Percentiles rank a stretch among this genome's conserved stretches.
Evolutionary conservation across 306 rosid genomes (phyloP).

Genomic region (Quercus variabilis): DNA sequence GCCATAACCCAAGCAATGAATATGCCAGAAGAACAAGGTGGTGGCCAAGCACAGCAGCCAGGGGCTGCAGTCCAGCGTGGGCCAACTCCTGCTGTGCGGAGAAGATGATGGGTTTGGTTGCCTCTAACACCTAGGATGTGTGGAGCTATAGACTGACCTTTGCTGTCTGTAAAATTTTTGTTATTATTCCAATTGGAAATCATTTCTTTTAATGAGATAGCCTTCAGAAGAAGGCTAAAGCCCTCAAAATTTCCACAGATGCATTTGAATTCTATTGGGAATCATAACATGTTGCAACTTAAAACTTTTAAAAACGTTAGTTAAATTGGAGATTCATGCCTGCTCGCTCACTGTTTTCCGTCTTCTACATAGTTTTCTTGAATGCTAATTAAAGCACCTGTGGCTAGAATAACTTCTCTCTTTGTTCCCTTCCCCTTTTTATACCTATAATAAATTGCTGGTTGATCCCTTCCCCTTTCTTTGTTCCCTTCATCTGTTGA

Average conservation of each 20-base stretch:
- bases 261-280: not conserved
- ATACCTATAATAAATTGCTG: no score
- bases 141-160: constrained; percentile 18
- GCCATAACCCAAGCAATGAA: constrained; percentile 96
- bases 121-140: constrained; percentile 1
- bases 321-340: no score
- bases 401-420: no score
- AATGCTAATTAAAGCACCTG: no score
- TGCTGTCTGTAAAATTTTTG: not conserved
- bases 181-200: not conserved
- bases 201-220: not conserved
- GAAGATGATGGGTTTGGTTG: constrained; percentile 50
- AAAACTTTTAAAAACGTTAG: not conserved
- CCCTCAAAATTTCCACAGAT: not conserved
- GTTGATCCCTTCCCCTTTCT: no score
- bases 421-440: no score
- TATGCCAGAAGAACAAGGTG: constrained; percentile 81
- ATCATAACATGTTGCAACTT: not conserved
- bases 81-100: constrained; percentile 57
- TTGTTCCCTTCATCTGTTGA: no score
- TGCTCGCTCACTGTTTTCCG: not conserved
- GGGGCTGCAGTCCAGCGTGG: constrained; percentile 61
- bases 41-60: constrained; percentile 55
- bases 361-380: not conserved
- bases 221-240: not conserved